phyloP scores from a whole-genome alignment of 768 basidiomycete genomes.

The Lactifluus subvellereus region DNA sequence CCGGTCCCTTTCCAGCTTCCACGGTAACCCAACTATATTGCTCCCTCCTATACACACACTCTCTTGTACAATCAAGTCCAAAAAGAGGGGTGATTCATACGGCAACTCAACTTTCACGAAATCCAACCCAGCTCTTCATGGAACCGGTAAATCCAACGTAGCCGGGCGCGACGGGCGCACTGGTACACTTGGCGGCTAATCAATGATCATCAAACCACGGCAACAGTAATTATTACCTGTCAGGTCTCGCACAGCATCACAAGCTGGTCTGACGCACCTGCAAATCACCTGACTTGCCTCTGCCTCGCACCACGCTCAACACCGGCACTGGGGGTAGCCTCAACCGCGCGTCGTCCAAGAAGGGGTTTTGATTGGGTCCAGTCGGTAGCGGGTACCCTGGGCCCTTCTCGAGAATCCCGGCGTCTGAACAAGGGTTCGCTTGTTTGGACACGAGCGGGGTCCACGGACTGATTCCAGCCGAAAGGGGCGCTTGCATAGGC shows the following conservation, averaged over 20 bases:
- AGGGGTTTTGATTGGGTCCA: not conserved
- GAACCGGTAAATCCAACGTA: not conserved
- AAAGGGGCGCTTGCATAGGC: slow-evolving; percentile 9
- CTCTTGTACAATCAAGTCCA: not conserved
- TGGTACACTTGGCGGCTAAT: not conserved
- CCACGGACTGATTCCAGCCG: not conserved
- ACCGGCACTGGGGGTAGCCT: not conserved
- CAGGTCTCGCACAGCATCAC: not conserved
- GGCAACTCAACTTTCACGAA: not conserved
- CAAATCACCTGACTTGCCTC: not conserved
- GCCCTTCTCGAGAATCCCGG: slow-evolving; percentile 3
- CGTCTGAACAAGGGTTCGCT: not conserved
- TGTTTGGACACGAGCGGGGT: not conserved
- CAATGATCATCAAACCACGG: slow-evolving; percentile 7
- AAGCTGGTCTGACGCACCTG: not conserved
- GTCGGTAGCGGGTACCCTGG: too few relatives aligned
- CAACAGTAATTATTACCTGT: not conserved
- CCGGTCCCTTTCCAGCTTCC: not conserved
- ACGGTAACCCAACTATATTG: not conserved
- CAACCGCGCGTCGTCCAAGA: not conserved
- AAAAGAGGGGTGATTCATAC: not conserved
- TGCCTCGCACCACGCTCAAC: not conserved
- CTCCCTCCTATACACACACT: not conserved
- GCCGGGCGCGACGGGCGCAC: not conserved
- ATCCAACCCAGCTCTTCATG: not conserved